Percentiles rank a stretch among this genome's conserved stretches.
Conservation (phyloP, 129 eudicot genomes). For the Cynara cardunculus region DNA sequence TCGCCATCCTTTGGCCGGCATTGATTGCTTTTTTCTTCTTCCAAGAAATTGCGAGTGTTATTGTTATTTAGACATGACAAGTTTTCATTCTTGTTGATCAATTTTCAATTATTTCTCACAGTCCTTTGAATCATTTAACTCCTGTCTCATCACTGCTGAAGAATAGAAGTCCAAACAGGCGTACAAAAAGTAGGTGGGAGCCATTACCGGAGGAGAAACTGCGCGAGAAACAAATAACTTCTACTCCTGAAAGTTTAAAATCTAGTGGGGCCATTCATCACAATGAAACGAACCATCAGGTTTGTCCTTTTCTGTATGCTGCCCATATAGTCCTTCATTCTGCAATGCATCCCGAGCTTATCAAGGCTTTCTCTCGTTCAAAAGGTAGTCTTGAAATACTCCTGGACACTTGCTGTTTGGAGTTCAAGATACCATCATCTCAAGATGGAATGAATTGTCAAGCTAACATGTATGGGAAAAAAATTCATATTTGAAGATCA, state of each 20-base stretch:
- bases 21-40: background rate
- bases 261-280: slow-evolving; percentile 40
- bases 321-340: background rate
- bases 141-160: slow-evolving; percentile 43
- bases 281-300: slow-evolving; percentile 59
- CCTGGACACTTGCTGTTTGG: background rate
- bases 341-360: background rate
- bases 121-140: slow-evolving; percentile 30
- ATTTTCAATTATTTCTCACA: slow-evolving; percentile 18
- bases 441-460: no score
- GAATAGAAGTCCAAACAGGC: slow-evolving; percentile 72
- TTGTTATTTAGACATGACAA: background rate
- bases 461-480: no score
- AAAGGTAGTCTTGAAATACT: background rate
- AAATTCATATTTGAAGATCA: no score
- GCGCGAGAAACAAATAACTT: slow-evolving; percentile 38
- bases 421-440: no score
- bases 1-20: background rate
- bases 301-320: slow-evolving; percentile 2
- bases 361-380: background rate
- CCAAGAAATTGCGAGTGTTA: background rate
- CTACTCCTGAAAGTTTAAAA: slow-evolving; percentile 35
- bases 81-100: slow-evolving; percentile 8
- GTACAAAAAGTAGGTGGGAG: slow-evolving; percentile 97
- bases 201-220: slow-evolving; percentile 71